Conservation (phyloP, 2,329 filamentous ascomycete species). For the Claviceps arundinis region DNA sequence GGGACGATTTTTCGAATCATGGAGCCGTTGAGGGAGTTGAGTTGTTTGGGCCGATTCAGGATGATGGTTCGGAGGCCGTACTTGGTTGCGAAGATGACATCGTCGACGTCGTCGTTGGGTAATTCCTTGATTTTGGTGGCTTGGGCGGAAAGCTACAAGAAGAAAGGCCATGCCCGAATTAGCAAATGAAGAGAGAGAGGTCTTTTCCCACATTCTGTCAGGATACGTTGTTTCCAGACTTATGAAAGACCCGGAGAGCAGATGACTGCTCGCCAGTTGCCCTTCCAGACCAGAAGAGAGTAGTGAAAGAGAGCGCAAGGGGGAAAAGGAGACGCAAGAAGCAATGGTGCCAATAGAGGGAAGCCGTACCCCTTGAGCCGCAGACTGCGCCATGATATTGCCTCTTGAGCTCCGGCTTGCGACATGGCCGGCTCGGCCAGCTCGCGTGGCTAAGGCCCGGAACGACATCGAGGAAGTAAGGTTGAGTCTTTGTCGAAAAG, state of each 20-base stretch:
- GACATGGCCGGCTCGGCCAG: conserved; percentile 36
- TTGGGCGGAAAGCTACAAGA: conserved; percentile 21
- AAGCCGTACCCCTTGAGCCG: conserved; percentile 23
- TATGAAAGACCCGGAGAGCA: neutral
- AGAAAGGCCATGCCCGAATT: neutral
- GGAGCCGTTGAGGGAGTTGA: conserved; percentile 83
- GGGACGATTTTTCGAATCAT: conserved; percentile 94
- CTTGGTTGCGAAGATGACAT: conserved; percentile 82
- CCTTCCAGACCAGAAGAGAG: neutral
- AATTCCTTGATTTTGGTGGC: conserved; percentile 37
- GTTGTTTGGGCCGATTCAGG: conserved; percentile 83
- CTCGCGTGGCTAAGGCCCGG: conserved; percentile 38
- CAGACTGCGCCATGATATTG: conserved; percentile 62
- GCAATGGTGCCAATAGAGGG: neutral
- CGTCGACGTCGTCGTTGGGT: conserved; percentile 62
- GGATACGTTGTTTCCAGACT: neutral
- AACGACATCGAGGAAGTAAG: conserved; percentile 38
- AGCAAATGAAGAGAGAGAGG: neutral
- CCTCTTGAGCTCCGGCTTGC: conserved; percentile 27
- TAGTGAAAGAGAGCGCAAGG: neutral
- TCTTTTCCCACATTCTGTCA: neutral
- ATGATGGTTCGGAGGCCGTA: conserved; percentile 87
- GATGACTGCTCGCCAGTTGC: neutral
- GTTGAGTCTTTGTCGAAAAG: neutral
- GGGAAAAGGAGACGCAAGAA: neutral